These are phyloP conservation scores for Tolypocladium paradoxum DNA, from an alignment of 2,329 filamentous ascomycete genomes.

Conservation along the genomic window DNA sequence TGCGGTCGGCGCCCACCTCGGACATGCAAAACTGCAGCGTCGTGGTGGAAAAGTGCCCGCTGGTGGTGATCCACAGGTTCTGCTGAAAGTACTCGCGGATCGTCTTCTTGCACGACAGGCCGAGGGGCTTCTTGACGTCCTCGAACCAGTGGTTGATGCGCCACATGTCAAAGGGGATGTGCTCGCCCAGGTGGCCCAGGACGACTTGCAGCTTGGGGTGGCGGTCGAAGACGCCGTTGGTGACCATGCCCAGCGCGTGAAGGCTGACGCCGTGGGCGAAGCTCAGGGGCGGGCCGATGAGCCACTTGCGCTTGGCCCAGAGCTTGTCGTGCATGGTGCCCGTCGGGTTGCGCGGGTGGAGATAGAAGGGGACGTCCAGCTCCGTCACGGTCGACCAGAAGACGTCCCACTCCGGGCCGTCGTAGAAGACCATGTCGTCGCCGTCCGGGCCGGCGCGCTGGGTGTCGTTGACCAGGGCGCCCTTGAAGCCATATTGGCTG, in stretches of 20 bases:
- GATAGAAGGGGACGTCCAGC: constrained; percentile 53
- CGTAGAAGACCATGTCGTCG: constrained; percentile 54
- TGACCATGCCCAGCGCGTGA: constrained; percentile 41
- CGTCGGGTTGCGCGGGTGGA: constrained; percentile 50
- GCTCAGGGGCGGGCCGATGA: constrained; percentile 47
- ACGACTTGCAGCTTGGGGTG: constrained; percentile 34
- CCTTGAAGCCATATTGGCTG: constrained; percentile 48
- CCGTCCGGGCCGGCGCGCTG: constrained; percentile 48
- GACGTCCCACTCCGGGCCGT: constrained; percentile 46
- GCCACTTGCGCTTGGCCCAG: constrained; percentile 47
- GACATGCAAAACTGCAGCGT: constrained; percentile 38
- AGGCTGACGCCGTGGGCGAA: constrained; percentile 50
- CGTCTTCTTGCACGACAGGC: constrained; percentile 34
- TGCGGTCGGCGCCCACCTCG: constrained; percentile 36
- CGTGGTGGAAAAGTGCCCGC: constrained; percentile 43
- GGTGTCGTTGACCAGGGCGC: constrained; percentile 50
- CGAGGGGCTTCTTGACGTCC: constrained; percentile 40
- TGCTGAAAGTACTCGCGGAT: constrained; percentile 41
- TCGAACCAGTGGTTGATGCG: constrained; percentile 45
- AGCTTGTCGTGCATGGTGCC: constrained; percentile 46
- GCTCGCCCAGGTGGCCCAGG: constrained; percentile 37
- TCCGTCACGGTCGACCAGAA: constrained; percentile 50
- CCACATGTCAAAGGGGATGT: constrained; percentile 38
- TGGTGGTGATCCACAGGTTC: constrained; percentile 48
- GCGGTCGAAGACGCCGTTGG: constrained; percentile 39